Evolutionary conservation across 2,329 filamentous ascomycete species (phyloP).

Genomic region (Epichloe sylvatica): DNA sequence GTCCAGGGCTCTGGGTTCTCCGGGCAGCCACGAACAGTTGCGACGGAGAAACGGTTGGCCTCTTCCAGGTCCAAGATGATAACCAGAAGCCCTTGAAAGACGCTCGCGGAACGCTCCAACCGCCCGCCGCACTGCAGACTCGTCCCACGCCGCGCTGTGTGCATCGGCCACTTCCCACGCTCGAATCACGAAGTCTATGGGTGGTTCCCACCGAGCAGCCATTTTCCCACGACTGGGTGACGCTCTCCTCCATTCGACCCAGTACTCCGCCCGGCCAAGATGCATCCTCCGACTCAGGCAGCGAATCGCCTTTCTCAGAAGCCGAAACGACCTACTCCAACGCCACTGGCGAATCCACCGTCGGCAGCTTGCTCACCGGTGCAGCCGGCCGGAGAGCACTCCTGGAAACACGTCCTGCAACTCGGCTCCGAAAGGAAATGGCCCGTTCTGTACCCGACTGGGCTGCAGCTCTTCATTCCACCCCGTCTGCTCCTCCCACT

Average conservation of each 20-base stretch:
- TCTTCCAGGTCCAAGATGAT: not conserved
- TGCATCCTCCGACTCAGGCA: slow-evolving; percentile 5
- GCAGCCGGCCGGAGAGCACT: not conserved
- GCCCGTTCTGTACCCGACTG: not conserved
- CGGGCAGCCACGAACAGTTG: not conserved
- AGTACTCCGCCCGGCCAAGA: slow-evolving; percentile 1
- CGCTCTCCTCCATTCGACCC: slow-evolving; percentile 5
- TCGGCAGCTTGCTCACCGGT: slow-evolving; percentile 2
- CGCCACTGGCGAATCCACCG: slow-evolving; percentile 6
- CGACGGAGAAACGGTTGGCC: not conserved
- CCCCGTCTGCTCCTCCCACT: not conserved
- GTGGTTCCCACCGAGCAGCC: not conserved
- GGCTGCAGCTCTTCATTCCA: not conserved
- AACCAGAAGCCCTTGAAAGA: not conserved
- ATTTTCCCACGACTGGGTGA: slow-evolving; percentile 5
- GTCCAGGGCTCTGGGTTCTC: not conserved
- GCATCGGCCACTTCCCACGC: not conserved
- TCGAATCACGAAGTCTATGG: slow-evolving; percentile 6
- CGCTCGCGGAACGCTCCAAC: not conserved
- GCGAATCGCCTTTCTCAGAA: slow-evolving; percentile 8
- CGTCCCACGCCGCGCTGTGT: slow-evolving; percentile 1
- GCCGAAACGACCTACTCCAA: slow-evolving; percentile 4
- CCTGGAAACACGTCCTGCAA: not conserved
- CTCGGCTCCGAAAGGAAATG: not conserved
- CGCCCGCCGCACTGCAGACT: not conserved